Conservation (phyloP, 1,284 basidiomycete species). For the Mixia osmundae region DNA sequence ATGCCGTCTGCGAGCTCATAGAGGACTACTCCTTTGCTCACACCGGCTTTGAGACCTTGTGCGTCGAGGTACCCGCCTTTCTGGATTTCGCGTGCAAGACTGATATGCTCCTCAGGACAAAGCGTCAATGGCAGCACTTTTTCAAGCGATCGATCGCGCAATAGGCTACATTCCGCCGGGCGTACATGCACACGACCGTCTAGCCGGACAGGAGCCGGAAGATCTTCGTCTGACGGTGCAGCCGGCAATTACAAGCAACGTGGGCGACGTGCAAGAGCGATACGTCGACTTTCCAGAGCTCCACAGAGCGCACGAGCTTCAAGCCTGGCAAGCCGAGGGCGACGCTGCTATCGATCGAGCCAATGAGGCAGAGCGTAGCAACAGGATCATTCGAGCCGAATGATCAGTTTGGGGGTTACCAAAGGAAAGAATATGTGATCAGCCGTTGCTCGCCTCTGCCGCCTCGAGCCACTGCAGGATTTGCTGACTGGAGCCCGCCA, state of each 20-base stretch:
- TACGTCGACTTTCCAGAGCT: too few relatives aligned
- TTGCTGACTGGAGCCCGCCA: too few relatives aligned
- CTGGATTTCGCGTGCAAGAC: not conserved
- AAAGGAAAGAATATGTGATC: too few relatives aligned
- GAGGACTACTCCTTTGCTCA: constrained; percentile 91
- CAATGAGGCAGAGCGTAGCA: too few relatives aligned
- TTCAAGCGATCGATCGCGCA: constrained; percentile 57
- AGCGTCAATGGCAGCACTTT: constrained; percentile 68
- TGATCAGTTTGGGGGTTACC: too few relatives aligned
- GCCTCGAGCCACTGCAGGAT: too few relatives aligned
- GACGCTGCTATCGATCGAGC: too few relatives aligned
- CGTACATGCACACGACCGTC: constrained; percentile 23
- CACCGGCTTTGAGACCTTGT: constrained; percentile 89
- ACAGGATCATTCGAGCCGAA: too few relatives aligned
- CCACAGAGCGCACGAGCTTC: too few relatives aligned
- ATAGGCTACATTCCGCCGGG: constrained; percentile 60
- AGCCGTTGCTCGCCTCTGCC: too few relatives aligned
- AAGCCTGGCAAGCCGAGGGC: too few relatives aligned
- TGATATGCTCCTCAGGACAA: constrained; percentile 52
- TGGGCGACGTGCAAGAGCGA: constrained; percentile 63
- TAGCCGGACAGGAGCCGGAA: not conserved
- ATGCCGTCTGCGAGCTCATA: constrained; percentile 68
- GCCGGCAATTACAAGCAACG: constrained; percentile 1
- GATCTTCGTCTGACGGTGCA: not conserved
- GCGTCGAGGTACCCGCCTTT: constrained; percentile 45